These are phyloP conservation scores for Metarhizium album DNA, from an alignment of 2,329 filamentous ascomycete species.

Conservation along the genomic window DNA sequence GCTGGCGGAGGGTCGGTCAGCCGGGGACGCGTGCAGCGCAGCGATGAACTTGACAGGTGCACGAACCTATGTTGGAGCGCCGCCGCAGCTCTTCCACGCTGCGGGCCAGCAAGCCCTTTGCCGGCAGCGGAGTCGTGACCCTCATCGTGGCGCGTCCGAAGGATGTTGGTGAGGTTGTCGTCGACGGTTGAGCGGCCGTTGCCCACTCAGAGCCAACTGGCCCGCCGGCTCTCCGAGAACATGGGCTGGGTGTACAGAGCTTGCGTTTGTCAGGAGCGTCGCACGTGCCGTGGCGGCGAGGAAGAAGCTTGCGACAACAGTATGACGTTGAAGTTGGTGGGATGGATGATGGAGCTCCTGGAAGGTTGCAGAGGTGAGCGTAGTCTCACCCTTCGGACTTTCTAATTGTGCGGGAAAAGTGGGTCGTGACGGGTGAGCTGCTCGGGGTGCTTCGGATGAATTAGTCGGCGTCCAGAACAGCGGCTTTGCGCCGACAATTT, in stretches of 20 bases:
- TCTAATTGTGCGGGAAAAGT: no score
- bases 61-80: slow-evolving; percentile 42
- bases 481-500: slow-evolving; percentile 2
- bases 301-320: neutral
- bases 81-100: slow-evolving; percentile 51
- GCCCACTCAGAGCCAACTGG: slow-evolving; percentile 16
- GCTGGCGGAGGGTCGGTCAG: slow-evolving; percentile 32
- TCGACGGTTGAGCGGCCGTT: neutral
- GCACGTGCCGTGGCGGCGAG: neutral
- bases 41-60: no score
- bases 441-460: slow-evolving; percentile 2
- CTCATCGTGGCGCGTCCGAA: slow-evolving; percentile 30
- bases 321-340: neutral
- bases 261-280: neutral
- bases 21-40: neutral
- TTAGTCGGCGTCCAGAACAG: slow-evolving; percentile 6
- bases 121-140: slow-evolving; percentile 29
- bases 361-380: neutral
- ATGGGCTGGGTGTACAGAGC: slow-evolving; percentile 7
- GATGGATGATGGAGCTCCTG: neutral
- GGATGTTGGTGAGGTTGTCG: neutral
- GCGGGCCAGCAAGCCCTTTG: slow-evolving; percentile 45
- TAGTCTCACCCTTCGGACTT: no score
- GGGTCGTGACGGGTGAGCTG: no score
- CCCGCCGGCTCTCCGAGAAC: slow-evolving; percentile 15